Conservation (phyloP, 192 early-diverging fungal genomes). For the Podila horticola region DNA sequence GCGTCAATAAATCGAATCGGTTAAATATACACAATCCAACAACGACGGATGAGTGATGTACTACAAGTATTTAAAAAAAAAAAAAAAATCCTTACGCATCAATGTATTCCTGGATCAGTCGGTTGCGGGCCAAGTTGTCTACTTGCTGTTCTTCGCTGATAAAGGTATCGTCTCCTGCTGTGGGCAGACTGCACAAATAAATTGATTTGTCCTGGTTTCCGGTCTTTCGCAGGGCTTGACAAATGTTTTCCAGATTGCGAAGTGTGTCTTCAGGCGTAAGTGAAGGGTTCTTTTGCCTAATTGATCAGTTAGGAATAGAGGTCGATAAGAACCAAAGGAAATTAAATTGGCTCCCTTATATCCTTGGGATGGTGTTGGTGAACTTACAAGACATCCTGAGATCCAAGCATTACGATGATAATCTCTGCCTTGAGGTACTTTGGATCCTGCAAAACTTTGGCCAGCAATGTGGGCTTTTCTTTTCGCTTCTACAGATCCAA, state of each 20-base stretch:
- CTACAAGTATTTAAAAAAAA: background rate
- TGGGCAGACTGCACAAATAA: slow-evolving; percentile 45
- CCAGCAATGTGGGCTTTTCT: slow-evolving; percentile 29
- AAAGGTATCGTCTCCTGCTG: slow-evolving; percentile 45
- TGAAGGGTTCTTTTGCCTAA: slow-evolving; percentile 27
- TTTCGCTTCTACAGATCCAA: slow-evolving; percentile 33
- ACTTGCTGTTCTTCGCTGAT: slow-evolving; percentile 22
- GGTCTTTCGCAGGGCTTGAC: slow-evolving; percentile 31
- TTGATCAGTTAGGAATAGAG: background rate
- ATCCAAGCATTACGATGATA: slow-evolving; percentile 48
- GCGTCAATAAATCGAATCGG: background rate
- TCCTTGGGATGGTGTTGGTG: too few relatives aligned
- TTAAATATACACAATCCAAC: too few relatives aligned
- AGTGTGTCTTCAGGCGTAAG: slow-evolving; percentile 34
- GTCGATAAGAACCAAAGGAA: background rate
- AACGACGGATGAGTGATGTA: too few relatives aligned
- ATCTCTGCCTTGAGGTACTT: slow-evolving; percentile 49
- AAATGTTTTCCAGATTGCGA: slow-evolving; percentile 42
- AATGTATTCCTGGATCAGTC: slow-evolving; percentile 33
- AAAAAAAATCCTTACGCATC: slow-evolving; percentile 7
- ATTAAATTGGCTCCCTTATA: too few relatives aligned
- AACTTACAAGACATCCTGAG: slow-evolving; percentile 44
- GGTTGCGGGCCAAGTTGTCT: slow-evolving; percentile 36
- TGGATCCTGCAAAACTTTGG: slow-evolving; percentile 28
- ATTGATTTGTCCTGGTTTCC: slow-evolving; percentile 39